These are phyloP conservation scores for Pyrenochaeta sp. DNA, from an alignment of 2,329 filamentous ascomycete genomes.

Conservation along the genomic window DNA sequence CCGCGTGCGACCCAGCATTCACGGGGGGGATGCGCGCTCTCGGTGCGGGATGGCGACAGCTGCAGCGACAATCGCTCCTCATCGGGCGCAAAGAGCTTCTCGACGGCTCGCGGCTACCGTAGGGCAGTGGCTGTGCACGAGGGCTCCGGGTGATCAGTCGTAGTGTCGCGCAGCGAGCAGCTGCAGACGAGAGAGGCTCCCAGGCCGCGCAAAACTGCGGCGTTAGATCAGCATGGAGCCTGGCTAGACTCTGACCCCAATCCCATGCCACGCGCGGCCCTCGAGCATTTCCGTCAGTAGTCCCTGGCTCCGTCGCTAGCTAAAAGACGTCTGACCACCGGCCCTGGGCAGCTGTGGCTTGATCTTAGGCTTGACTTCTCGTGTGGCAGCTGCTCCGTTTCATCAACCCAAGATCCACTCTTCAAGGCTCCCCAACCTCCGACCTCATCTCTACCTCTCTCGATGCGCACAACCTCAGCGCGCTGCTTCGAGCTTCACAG, in stretches of 20 bases:
- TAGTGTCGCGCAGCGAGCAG: conserved; percentile 8
- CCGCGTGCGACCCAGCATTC: conserved; percentile 23
- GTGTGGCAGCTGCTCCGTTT: conserved; percentile 46
- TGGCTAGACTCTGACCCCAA: conserved; percentile 32
- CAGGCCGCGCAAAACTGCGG: conserved; percentile 28
- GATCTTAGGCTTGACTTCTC: conserved; percentile 30
- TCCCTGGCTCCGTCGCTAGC: conserved; percentile 36
- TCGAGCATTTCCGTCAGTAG: conserved; percentile 28
- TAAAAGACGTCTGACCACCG: conserved; percentile 47
- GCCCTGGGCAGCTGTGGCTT: conserved; percentile 43
- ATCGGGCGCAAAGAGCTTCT: conserved; percentile 35
- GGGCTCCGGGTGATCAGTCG: conserved; percentile 26
- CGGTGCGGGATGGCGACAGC: conserved; percentile 33
- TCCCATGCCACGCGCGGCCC: conserved; percentile 36
- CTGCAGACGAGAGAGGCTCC: conserved; percentile 19
- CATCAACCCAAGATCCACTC: conserved; percentile 35
- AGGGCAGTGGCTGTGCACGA: conserved; percentile 48
- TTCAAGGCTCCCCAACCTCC: conserved; percentile 33
- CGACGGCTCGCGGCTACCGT: conserved; percentile 34
- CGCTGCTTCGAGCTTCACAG: conserved; percentile 36
- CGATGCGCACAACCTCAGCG: conserved; percentile 37
- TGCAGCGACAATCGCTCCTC: conserved; percentile 44
- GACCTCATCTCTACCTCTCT: conserved; percentile 33
- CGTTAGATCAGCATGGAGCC: conserved; percentile 25
- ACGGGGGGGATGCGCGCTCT: conserved; percentile 24